Evolutionary conservation across 805 yeast genomes (phyloP), one percentile per base, ranked within the genome.

Genomic region (Vanderwaltozyma verrucispora): DNA sequence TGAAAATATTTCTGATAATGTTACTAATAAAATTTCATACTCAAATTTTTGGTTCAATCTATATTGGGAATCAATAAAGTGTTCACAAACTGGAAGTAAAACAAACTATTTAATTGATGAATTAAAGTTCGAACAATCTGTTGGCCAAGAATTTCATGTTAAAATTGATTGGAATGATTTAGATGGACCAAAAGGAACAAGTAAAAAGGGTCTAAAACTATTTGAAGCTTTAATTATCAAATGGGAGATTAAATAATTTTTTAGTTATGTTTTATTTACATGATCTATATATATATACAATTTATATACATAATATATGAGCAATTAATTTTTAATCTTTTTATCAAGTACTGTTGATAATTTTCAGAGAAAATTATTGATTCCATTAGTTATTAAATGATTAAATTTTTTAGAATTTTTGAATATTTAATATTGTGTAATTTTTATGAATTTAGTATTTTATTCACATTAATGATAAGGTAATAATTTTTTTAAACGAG

Each of bases 111-210:
- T 32, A 15, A 28, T 49, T 10, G 35, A 41, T 9, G 44, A 44
- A 20, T 38, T 54, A 31, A 37, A 36, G 23, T 33, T 41, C 24
- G 45, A 49, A 28, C 51, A 46, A 41, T 30, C 32, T 17, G 23
- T 32, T 5, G 45, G 48, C 8, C 46, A 43, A 24, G 44, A 41
- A 26, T 43, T 44, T 32, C 20, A 29, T 15, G 33, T 39, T 29
- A 33, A 36, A 19, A 42, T 44, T 33, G 39, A 51, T 28, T 75
- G 79, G 78, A 62, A 64, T 2, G 68, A 72, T 0, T 61, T 80
- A 47, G 94, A 83, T 56, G 94, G 94, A 0, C 67, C 67, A 40
- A 68, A 69, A 44, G 94, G 92, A 2, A 68, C 76, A 1, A 49
- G 51, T n/a, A 63, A 63, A 32, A 71, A 68, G 44, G 87, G 87